Evolutionary conservation across 2,329 filamentous ascomycete genomes (phyloP), one percentile per base, ranked within the genome.

Genomic region (Talaromyces verruculosus): DNA sequence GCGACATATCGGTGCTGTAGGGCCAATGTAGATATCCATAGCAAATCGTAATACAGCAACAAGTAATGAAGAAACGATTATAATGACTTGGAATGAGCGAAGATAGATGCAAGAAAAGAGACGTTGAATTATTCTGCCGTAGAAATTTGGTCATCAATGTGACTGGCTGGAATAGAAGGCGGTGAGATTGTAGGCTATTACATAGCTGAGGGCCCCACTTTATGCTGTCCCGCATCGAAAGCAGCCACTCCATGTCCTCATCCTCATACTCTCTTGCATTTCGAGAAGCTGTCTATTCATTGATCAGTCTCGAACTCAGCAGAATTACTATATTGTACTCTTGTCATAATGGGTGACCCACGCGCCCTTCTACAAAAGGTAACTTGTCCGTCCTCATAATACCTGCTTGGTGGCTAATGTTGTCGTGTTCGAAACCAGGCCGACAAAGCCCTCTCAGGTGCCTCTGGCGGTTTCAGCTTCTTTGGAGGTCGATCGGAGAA

Each of bases 401-500:
- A 25, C 11, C 4, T 25, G 8, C 11, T 35, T 70, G 61, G 33
- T 28, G 35, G 63, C 69, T 71, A 64, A 72, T 71, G 68, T 65
- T 53, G 66, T 61, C 66, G 61, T 68, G 57, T 28, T 15, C 37
- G 35, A 15, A 41, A 41, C 71, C 77, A 97, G 93, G 95, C 95
- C 82, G 92, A 97, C 75, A 96, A 95, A 83, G 85, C 88, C 62
- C 86, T 91, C 30, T 81, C 88, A 72, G 84, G 89, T 71, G 93
- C 94, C 47, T 84, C 87, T 22, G 84, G 90, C 33, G 93, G 93
- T 72, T 97, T 97, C 81, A 91, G 89, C 77, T 88, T 97, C 80
- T 97, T 99, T 73, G 91, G 93, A 51, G 91, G 91, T 55, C 87
- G 89, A 66, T 86, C 91, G 73, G 93, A 97, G 69, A 98, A 97